Conservation (phyloP, 768 basidiomycete species). For the Auricularia auricula-judae region DNA sequence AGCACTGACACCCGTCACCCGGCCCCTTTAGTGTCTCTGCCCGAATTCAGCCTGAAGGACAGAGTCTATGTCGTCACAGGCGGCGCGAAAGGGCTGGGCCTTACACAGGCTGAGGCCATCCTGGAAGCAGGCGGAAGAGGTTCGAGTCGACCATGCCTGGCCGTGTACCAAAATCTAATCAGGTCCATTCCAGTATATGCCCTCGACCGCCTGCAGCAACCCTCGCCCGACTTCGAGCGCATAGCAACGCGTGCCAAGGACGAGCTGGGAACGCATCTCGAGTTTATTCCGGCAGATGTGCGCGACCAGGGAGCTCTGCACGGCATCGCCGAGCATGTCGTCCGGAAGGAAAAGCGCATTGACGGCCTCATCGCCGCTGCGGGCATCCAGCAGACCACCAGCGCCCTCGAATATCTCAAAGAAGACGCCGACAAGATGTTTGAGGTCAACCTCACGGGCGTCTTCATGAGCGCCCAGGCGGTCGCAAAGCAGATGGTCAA, state of each 20-base stretch:
- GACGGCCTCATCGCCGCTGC: constrained; percentile 74
- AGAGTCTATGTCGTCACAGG: constrained; percentile 44
- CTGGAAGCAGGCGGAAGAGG: constrained; percentile 57
- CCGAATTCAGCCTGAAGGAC: constrained; percentile 19
- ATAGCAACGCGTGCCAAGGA: background rate
- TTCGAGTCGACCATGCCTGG: background rate
- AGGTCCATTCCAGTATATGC: constrained; percentile 8
- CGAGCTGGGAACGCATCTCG: constrained; percentile 24
- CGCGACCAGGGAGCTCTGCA: constrained; percentile 51
- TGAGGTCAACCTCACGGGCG: constrained; percentile 53
- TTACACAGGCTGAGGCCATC: constrained; percentile 73
- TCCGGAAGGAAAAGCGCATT: constrained; percentile 55
- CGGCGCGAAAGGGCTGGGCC: constrained; percentile 58
- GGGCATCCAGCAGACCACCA: constrained; percentile 44
- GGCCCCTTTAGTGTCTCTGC: background rate
- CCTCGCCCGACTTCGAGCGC: constrained; percentile 9
- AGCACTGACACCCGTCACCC: too few relatives aligned
- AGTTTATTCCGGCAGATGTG: constrained; percentile 59
- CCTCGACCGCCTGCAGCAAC: constrained; percentile 10
- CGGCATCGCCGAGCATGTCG: constrained; percentile 46
- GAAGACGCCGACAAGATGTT: constrained; percentile 56
- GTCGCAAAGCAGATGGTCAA: constrained; percentile 48
- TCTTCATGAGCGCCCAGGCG: constrained; percentile 51
- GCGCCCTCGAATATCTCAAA: constrained; percentile 44
- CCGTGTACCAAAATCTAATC: too few relatives aligned